A percentile compares a stretch with the other conserved stretches of the same genome.
These are phyloP conservation scores for Endocarpon pusillum DNA, from an alignment of 495 filamentous ascomycete genomes.

Conservation along the genomic window DNA sequence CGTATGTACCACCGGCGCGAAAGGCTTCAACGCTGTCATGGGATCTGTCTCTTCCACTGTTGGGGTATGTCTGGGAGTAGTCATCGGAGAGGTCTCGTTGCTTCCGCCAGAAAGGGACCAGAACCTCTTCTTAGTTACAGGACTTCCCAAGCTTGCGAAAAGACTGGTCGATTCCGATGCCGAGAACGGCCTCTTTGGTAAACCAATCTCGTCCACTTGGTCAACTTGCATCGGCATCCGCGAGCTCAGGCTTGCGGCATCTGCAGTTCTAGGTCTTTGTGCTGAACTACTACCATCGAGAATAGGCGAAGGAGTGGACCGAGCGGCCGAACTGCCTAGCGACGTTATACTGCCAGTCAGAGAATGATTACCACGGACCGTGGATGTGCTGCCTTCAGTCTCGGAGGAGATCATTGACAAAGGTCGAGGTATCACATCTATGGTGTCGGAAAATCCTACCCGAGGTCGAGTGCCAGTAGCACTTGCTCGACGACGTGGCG, in stretches of 20 bases:
- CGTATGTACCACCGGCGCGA: background rate
- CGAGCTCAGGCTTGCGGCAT: conserved; percentile 26
- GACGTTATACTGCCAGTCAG: conserved; percentile 48
- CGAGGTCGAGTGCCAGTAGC: conserved; percentile 23
- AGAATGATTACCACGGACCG: conserved; percentile 42
- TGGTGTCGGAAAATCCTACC: conserved; percentile 41
- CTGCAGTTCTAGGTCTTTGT: conserved; percentile 33
- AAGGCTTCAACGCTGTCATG: background rate
- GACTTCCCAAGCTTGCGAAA: background rate
- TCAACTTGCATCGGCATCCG: conserved; percentile 3
- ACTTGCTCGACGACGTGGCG: conserved; percentile 17
- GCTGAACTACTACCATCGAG: conserved; percentile 18
- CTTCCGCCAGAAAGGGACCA: conserved; percentile 1
- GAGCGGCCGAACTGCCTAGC: conserved; percentile 24
- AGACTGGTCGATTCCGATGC: conserved; percentile 1
- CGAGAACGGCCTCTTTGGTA: too few species aligned
- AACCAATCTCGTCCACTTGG: conserved; percentile 5
- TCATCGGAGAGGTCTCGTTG: conserved; percentile 1
- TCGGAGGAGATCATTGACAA: conserved; percentile 59
- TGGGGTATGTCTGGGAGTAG: too few species aligned
- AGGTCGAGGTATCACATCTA: conserved; percentile 55
- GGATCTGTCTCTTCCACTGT: background rate
- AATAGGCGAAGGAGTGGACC: conserved; percentile 9
- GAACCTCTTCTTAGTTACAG: background rate
- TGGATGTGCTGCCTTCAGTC: conserved; percentile 46